These are phyloP conservation scores for Aureobasidium sp. DNA, from an alignment of 2,329 filamentous ascomycete genomes.

Conservation along the genomic window DNA sequence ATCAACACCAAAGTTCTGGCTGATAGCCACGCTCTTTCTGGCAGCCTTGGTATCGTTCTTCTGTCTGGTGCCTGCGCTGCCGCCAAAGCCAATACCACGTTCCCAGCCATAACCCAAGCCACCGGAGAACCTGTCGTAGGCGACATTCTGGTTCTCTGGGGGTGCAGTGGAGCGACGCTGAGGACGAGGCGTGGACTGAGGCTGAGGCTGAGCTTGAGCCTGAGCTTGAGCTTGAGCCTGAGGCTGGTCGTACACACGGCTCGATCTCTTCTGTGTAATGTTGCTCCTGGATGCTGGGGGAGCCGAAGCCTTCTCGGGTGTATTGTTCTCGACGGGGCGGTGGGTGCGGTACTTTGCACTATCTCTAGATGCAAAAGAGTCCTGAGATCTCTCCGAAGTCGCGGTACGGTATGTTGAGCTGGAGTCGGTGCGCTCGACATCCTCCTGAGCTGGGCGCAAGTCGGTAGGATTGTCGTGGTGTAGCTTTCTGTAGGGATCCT, in stretches of 20 bases:
- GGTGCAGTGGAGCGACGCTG: neutral
- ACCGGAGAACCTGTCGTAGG: slow-evolving; percentile 27
- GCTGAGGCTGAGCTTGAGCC: too few species aligned
- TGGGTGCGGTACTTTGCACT: slow-evolving; percentile 13
- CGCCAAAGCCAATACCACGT: slow-evolving; percentile 24
- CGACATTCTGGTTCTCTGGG: slow-evolving; percentile 9
- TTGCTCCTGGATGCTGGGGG: neutral
- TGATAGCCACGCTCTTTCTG: slow-evolving; percentile 26
- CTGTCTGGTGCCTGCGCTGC: slow-evolving; percentile 28
- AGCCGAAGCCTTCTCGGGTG: neutral
- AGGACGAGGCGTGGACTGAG: neutral
- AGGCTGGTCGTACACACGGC: slow-evolving; percentile 1
- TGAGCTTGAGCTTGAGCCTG: neutral
- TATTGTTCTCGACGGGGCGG: neutral
- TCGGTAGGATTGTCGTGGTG: slow-evolving; percentile 10
- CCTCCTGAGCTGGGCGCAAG: slow-evolving; percentile 8
- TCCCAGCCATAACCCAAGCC: slow-evolving; percentile 31
- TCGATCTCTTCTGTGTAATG: slow-evolving; percentile 7
- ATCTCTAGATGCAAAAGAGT: slow-evolving; percentile 1
- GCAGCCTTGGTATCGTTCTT: slow-evolving; percentile 18
- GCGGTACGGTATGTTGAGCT: slow-evolving; percentile 20
- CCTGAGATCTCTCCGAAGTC: slow-evolving; percentile 14
- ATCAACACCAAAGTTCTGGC: slow-evolving; percentile 29
- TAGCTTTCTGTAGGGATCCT: slow-evolving; percentile 1
- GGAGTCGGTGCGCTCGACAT: slow-evolving; percentile 20